Evolutionary conservation across 2,329 filamentous ascomycete species (phyloP).

Genomic region (Verticillium klebahnii): DNA sequence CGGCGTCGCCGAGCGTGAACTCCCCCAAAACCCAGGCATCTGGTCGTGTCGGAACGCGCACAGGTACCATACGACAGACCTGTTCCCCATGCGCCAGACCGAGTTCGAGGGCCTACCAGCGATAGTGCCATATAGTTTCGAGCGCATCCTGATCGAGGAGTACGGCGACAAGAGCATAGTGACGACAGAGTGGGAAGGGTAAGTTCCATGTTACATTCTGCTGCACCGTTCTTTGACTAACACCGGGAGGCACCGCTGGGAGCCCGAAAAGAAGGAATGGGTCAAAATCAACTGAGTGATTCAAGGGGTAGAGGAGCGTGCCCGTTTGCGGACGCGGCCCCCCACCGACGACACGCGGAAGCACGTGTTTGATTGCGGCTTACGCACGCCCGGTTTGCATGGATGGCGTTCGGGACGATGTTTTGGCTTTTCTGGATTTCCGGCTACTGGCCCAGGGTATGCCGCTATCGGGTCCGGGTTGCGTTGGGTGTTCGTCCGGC

Average conservation of each 20-base stretch:
- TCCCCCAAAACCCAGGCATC: slow-evolving; percentile 52
- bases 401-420: not conserved
- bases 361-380: not conserved
- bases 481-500: too few species aligned
- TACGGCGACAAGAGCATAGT: slow-evolving; percentile 60
- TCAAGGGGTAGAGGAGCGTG: not conserved
- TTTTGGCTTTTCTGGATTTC: not conserved
- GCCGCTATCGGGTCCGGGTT: not conserved
- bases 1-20: slow-evolving; percentile 64
- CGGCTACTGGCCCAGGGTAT: not conserved
- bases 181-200: slow-evolving; percentile 58
- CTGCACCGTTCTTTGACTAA: slow-evolving; percentile 1
- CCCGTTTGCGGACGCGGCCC: not conserved
- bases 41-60: slow-evolving; percentile 82
- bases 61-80: slow-evolving; percentile 62
- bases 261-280: slow-evolving; percentile 55
- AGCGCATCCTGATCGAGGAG: slow-evolving; percentile 60
- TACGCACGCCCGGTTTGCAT: not conserved
- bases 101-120: slow-evolving; percentile 71
- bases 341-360: not conserved
- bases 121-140: slow-evolving; percentile 64
- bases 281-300: slow-evolving; percentile 27
- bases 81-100: slow-evolving; percentile 71
- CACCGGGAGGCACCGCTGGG: slow-evolving; percentile 54
- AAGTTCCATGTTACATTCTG: slow-evolving; percentile 24